These are phyloP conservation scores for Alloteropsis semialata DNA, from an alignment of 176 grass and related monocot species.

Conservation along the genomic window DNA sequence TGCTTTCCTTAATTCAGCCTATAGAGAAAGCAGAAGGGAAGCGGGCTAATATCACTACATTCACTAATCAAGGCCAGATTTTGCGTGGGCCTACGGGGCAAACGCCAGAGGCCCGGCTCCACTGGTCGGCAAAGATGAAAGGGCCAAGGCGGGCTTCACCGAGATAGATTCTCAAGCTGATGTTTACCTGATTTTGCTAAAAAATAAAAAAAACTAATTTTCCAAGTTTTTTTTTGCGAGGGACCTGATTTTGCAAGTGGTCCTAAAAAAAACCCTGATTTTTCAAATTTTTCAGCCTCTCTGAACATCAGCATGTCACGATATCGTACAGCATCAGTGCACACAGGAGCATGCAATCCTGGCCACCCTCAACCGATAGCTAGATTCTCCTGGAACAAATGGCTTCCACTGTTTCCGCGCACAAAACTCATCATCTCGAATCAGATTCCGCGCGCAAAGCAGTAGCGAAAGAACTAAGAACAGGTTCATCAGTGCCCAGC, in stretches of 20 bases:
- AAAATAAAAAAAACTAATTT: no score
- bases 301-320: neutral
- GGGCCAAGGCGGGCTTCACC: no score
- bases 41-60: no score
- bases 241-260: no score
- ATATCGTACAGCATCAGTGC: neutral
- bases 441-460: constrained; percentile 31
- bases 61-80: neutral
- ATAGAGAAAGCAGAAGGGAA: no score
- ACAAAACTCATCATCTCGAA: constrained; percentile 11
- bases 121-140: no score
- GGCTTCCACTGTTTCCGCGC: neutral
- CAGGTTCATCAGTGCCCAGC: neutral
- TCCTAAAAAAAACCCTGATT: no score
- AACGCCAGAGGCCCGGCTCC: no score
- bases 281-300: neutral
- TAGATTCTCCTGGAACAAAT: neutral
- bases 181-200: neutral
- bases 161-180: no score
- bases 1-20: neutral
- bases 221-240: no score
- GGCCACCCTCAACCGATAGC: neutral
- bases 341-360: neutral
- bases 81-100: no score
- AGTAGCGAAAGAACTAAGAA: neutral